A percentile compares a stretch with the other conserved stretches of the same genome.
Evolutionary conservation across 1,284 basidiomycete species (phyloP).

Genomic region (Hortiboletus rubellus): DNA sequence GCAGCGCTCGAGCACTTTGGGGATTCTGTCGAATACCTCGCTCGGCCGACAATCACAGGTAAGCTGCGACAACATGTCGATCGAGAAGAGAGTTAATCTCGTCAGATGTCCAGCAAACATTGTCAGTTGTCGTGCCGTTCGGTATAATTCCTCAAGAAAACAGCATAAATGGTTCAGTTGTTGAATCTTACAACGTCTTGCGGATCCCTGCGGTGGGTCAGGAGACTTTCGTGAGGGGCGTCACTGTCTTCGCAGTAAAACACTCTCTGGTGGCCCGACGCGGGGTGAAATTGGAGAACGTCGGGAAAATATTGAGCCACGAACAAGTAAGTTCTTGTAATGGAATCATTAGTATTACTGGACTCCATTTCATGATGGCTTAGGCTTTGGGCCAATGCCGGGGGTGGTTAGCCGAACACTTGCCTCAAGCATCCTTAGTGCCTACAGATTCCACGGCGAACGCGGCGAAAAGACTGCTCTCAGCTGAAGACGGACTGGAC

Average conservation of each 20-base stretch:
- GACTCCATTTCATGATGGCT: slow-evolving; percentile 3
- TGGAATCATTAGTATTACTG: background rate
- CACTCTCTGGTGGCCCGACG: slow-evolving; percentile 64
- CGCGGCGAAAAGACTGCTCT: slow-evolving; percentile 57
- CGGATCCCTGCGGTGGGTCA: slow-evolving; percentile 43
- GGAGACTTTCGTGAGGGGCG: slow-evolving; percentile 54
- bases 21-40: slow-evolving; percentile 49
- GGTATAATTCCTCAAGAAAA: slow-evolving; percentile 78
- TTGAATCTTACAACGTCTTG: slow-evolving; percentile 69
- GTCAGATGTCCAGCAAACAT: slow-evolving; percentile 56
- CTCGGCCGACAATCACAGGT: slow-evolving; percentile 59
- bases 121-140: slow-evolving; percentile 44
- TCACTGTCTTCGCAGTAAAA: slow-evolving; percentile 57
- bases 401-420: slow-evolving; percentile 50
- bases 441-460: slow-evolving; percentile 67
- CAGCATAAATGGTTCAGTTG: slow-evolving; percentile 68
- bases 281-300: slow-evolving; percentile 53
- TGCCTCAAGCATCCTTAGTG: slow-evolving; percentile 53
- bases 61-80: background rate
- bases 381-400: slow-evolving; percentile 80
- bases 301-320: slow-evolving; percentile 65
- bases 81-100: slow-evolving; percentile 3
- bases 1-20: slow-evolving; percentile 62
- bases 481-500: slow-evolving; percentile 29
- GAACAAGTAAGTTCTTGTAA: slow-evolving; percentile 57